Evolutionary conservation across 768 basidiomycete genomes (phyloP).

Genomic region (Boletus tomentosulus): DNA sequence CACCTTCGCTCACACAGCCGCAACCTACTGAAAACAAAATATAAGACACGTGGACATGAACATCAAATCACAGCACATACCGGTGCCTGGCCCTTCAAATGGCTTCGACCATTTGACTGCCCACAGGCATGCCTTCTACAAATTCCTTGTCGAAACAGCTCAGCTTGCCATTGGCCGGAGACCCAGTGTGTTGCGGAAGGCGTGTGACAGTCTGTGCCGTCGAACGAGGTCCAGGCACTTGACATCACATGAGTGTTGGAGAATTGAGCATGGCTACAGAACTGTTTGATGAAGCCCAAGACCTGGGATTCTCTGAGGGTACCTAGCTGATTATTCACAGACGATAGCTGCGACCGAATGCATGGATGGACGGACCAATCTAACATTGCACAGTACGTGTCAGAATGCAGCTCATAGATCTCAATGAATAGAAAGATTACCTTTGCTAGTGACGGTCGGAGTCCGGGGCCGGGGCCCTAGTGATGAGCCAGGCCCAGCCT

Average conservation of each 20-base stretch:
- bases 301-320: constrained; percentile 46
- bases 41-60: constrained; percentile 15
- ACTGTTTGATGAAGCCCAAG: constrained; percentile 54
- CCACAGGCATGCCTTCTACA: constrained; percentile 66
- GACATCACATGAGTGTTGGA: constrained; percentile 39
- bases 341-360: constrained; percentile 45
- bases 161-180: constrained; percentile 45
- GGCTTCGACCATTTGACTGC: constrained; percentile 94
- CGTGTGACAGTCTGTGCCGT: constrained; percentile 23
- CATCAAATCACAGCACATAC: constrained; percentile 41
- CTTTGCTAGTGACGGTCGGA: too few relatives aligned
- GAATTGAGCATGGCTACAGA: constrained; percentile 45
- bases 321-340: constrained; percentile 38
- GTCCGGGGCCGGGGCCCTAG: too few relatives aligned
- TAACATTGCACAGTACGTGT: constrained; percentile 19
- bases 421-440: constrained; percentile 41
- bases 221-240: constrained; percentile 22
- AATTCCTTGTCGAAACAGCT: constrained; percentile 81
- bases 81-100: constrained; percentile 91
- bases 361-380: constrained; percentile 57
- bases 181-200: constrained; percentile 19
- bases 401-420: not conserved
- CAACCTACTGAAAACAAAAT: constrained; percentile 42
- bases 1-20: constrained; percentile 93
- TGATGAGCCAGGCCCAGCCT: too few relatives aligned